Conservation (phyloP, 2,329 filamentous ascomycete species). For the Monilinia polystroma region DNA sequence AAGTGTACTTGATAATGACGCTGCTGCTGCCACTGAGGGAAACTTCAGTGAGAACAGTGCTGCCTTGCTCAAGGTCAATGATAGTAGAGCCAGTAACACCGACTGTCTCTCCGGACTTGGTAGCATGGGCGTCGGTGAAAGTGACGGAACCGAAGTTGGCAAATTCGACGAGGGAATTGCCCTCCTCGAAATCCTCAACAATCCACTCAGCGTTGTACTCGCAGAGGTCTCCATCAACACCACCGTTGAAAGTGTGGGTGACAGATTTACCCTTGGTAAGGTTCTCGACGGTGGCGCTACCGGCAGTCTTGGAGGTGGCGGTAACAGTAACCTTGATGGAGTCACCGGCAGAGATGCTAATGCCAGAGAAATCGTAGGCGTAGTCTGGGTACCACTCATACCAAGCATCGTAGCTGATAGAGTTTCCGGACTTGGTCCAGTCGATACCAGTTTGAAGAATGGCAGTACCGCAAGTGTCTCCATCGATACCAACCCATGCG, state of each 20-base stretch:
- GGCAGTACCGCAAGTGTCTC: slow-evolving; percentile 53
- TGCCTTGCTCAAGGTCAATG: slow-evolving; percentile 9
- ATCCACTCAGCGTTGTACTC: slow-evolving; percentile 54
- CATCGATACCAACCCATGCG: slow-evolving; percentile 63
- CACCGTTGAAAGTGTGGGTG: slow-evolving; percentile 45
- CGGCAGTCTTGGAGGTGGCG: slow-evolving; percentile 44
- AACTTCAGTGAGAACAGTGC: neutral
- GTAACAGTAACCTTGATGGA: slow-evolving; percentile 44
- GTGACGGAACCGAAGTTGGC: slow-evolving; percentile 49
- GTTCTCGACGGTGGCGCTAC: slow-evolving; percentile 49
- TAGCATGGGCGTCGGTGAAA: slow-evolving; percentile 20
- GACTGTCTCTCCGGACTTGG: neutral
- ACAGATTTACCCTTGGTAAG: slow-evolving; percentile 47
- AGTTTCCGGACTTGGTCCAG: slow-evolving; percentile 48
- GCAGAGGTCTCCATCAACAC: slow-evolving; percentile 40
- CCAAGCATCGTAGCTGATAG: slow-evolving; percentile 54
- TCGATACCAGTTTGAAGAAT: slow-evolving; percentile 60
- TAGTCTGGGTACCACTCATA: slow-evolving; percentile 62
- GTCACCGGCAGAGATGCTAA: slow-evolving; percentile 48
- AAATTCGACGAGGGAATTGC: slow-evolving; percentile 45
- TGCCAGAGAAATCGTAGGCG: slow-evolving; percentile 51
- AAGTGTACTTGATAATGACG: slow-evolving; percentile 11
- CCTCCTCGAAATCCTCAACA: slow-evolving; percentile 51
- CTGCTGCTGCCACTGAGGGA: neutral
- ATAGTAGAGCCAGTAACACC: slow-evolving; percentile 12